These are phyloP conservation scores for Pythium phragmiticola DNA, from an alignment of 352 stramenopile species.

Conservation along the genomic window DNA sequence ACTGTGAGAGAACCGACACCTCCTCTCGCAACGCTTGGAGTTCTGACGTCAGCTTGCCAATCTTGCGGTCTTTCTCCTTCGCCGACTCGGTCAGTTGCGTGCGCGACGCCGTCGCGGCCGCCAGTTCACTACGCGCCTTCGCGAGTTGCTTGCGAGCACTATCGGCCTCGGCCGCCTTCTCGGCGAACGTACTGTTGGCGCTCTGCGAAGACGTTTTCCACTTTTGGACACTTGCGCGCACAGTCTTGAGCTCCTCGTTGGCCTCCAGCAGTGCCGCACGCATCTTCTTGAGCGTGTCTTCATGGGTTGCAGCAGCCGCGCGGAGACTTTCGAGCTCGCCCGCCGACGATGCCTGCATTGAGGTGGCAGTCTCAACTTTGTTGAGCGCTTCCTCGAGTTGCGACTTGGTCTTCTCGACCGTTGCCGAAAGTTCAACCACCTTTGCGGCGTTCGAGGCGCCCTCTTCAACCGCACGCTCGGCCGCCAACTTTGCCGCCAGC, in stretches of 20 bases:
- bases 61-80: conserved; percentile 72
- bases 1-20: conserved; percentile 28
- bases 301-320: conserved; percentile 39
- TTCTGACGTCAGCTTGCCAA: conserved; percentile 58
- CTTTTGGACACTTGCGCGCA: conserved; percentile 58
- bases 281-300: conserved; percentile 73
- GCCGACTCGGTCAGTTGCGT: conserved; percentile 52
- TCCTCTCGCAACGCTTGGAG: conserved; percentile 49
- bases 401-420: conserved; percentile 36
- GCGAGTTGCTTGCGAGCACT: conserved; percentile 64
- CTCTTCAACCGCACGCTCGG: conserved; percentile 35
- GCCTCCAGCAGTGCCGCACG: conserved; percentile 59
- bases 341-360: conserved; percentile 31
- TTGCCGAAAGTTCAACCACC: conserved; percentile 35
- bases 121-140: conserved; percentile 45
- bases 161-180: conserved; percentile 68
- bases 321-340: conserved; percentile 47
- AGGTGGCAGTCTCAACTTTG: conserved; percentile 36
- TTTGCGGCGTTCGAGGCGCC: conserved; percentile 31
- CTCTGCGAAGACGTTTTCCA: conserved; percentile 70
- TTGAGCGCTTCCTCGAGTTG: conserved; percentile 34
- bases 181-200: conserved; percentile 57
- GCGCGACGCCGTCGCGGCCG: conserved; percentile 39
- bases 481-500: conserved; percentile 39
- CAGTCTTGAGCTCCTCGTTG: conserved; percentile 80